Evolutionary conservation across 2,329 filamentous ascomycete species (phyloP).

Genomic region (Apiospora hydei): DNA sequence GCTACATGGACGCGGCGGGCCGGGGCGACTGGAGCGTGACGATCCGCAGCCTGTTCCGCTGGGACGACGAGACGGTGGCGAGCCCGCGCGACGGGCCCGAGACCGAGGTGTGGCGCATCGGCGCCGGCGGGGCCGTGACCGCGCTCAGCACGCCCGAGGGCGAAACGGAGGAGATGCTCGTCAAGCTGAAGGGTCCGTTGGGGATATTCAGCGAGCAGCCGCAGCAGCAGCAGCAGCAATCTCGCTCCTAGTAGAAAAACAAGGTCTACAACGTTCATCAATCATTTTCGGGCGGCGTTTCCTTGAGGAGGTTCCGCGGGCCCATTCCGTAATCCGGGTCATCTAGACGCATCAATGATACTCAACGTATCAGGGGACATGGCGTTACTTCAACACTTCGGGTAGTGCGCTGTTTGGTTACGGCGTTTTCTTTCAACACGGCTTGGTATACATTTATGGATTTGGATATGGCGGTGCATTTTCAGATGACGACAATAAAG

Average conservation of each 20-base stretch:
- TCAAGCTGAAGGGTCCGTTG: conserved; percentile 69
- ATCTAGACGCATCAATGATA: conserved; percentile 26
- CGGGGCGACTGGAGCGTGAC: conserved; percentile 90
- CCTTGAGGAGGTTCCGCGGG: not conserved
- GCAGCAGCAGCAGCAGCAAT: not conserved
- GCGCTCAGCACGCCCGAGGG: conserved; percentile 79
- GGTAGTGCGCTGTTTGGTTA: not conserved
- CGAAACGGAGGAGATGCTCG: conserved; percentile 91
- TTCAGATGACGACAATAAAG: not conserved
- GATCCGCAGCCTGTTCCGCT: conserved; percentile 82
- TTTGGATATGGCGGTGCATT: conserved; percentile 4
- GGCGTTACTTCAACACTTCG: conserved; percentile 13
- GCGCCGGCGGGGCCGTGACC: conserved; percentile 90
- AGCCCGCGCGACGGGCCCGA: conserved; percentile 35
- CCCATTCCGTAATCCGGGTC: not conserved
- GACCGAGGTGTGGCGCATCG: conserved; percentile 78
- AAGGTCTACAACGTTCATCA: too few relatives aligned
- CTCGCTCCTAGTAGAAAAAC: not conserved
- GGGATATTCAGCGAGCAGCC: conserved; percentile 50
- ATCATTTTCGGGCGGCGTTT: not conserved
- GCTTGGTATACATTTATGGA: not conserved
- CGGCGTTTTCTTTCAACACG: conserved; percentile 3
- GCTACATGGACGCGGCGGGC: conserved; percentile 87
- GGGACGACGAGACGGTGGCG: conserved; percentile 63
- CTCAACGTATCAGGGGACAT: conserved; percentile 28